Conservation (phyloP, 305 asterid species). For the Nicotiana rustica region DNA sequence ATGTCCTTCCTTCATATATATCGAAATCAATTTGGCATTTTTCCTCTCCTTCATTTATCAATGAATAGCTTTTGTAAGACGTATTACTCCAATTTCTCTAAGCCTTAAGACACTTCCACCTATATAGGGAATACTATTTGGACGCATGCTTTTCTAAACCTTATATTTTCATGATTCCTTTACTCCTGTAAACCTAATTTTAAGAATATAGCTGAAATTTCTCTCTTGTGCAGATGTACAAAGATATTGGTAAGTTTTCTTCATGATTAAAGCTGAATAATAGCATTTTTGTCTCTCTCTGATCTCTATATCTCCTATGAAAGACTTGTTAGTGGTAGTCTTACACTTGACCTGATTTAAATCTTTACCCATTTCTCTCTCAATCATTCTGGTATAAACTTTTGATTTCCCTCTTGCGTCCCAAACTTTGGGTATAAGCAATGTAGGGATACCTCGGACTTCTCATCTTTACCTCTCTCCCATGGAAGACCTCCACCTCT, state of each 20-base stretch:
- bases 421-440: neutral
- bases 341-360: neutral
- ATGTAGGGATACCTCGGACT: neutral
- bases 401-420: neutral
- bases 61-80: neutral
- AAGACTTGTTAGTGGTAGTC: neutral
- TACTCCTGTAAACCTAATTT: neutral
- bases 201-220: neutral
- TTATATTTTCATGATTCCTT: neutral
- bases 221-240: neutral
- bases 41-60: neutral
- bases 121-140: neutral
- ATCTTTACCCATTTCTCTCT: conserved; percentile 15
- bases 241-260: neutral
- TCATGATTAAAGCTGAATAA: neutral
- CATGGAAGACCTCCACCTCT: conserved; percentile 20
- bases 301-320: neutral
- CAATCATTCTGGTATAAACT: neutral
- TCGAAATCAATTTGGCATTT: neutral
- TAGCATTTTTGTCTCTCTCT: neutral
- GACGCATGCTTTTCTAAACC: neutral
- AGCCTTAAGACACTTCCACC: neutral
- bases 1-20: neutral
- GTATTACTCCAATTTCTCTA: neutral
- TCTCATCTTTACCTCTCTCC: neutral